Base-by-base conservation (phyloP, 805 yeast genomes). In the Priceomyces medius region DNA sequence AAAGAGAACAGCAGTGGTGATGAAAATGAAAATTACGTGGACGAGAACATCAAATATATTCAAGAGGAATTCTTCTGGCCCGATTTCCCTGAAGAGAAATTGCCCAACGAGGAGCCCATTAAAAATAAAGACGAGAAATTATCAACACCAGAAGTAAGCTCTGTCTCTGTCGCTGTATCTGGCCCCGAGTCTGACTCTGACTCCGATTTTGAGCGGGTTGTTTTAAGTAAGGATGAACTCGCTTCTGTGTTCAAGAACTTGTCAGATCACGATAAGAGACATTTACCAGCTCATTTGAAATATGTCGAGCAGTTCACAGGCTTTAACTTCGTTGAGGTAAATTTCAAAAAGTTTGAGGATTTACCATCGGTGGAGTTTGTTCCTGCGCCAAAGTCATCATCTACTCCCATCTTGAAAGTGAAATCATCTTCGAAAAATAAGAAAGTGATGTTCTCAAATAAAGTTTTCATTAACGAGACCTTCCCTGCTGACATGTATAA, bases 401-500 rank as follows among this genome's bases (percentile, higher is more conserved):
- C 40, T 12, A 20, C 27, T 10, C 42, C 61, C 45, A 52, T 50
- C 6, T 41, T 54, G 20, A 49, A 38, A 12, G 35, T 34, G 19
- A 13, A 38, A 3, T 20, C 37, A n/a, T n/a, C 26, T n/a, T 14
- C 43, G 12, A 31, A 17, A 9, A 47, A 45, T 29, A 64, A 65
- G 41, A 56, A 51, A 40, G 79, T 73, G 13, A 50, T 47, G 33
- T 81, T 81, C 50, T 66, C 79, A 7, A 70, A 74, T 42, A 65
- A 67, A 44, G 64, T 80, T 26, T 64, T 53, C 37, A 66, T 79
- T 35, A 74, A 75, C 46, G 77, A 76, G 40, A 79, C 87, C 1
- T 74, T 66, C 49, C 69, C 83, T 1, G 64, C 80, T 3, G 60
- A 61, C 8, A 58, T 67, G 47, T 82, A 82, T 55, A 74, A 78